These are phyloP conservation scores for Nicotiana rustica DNA, from an alignment of 305 asterid species.

Conservation along the genomic window DNA sequence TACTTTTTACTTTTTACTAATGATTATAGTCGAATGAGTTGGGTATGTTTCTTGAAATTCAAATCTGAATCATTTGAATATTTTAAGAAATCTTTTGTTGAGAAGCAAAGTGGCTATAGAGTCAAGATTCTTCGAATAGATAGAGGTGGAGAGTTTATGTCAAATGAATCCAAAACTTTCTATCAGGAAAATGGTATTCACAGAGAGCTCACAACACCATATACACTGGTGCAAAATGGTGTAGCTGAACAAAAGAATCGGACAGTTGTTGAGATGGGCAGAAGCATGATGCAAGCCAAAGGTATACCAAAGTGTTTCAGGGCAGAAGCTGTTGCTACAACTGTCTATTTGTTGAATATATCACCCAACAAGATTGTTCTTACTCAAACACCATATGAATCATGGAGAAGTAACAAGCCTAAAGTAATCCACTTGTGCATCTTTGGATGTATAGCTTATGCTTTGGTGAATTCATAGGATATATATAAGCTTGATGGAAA, in stretches of 20 bases:
- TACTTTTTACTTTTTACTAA: neutral
- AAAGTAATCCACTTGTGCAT: too few relatives aligned
- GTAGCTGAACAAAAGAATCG: too few relatives aligned
- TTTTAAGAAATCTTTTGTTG: neutral
- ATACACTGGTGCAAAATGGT: too few relatives aligned
- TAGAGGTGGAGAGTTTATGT: slow-evolving; percentile 28
- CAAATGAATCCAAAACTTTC: neutral
- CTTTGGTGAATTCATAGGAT: neutral
- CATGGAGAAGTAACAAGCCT: neutral
- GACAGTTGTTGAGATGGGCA: too few relatives aligned
- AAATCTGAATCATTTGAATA: slow-evolving; percentile 10
- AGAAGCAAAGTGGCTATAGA: neutral
- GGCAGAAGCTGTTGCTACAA: too few relatives aligned
- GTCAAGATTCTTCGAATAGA: neutral
- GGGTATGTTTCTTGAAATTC: slow-evolving; percentile 12
- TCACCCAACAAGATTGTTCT: too few relatives aligned
- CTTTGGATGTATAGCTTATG: neutral
- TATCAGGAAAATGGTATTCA: neutral
- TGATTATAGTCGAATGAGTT: neutral
- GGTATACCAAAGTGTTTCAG: too few relatives aligned
- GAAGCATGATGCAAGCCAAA: too few relatives aligned
- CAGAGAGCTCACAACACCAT: neutral
- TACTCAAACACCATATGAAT: too few relatives aligned
- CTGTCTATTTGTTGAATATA: too few relatives aligned
- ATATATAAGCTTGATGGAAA: neutral